phyloP scores from a whole-genome alignment of 2,329 filamentous ascomycete species.

The Moelleriella libera region DNA sequence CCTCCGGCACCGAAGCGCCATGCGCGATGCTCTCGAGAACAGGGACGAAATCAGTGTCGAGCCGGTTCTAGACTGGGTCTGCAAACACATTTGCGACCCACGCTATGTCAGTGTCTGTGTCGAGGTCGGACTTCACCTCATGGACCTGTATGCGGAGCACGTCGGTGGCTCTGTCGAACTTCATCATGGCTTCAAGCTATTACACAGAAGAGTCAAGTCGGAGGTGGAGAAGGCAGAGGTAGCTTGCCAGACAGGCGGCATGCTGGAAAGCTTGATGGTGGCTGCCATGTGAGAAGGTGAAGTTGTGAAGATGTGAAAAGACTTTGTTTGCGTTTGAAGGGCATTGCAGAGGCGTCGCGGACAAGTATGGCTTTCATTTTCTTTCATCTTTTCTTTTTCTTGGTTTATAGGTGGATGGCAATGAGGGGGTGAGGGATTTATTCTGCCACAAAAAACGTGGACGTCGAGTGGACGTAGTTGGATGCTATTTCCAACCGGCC shows the following conservation, averaged over 20 bases:
- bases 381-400: too few relatives aligned
- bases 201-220: conserved; percentile 56
- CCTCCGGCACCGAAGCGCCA: conserved; percentile 73
- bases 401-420: too few relatives aligned
- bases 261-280: conserved; percentile 59
- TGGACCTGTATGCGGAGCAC: conserved; percentile 80
- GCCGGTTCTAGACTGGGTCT: conserved; percentile 73
- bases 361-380: background rate
- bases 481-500: too few relatives aligned
- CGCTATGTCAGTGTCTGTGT: conserved; percentile 69
- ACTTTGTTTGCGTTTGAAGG: too few relatives aligned
- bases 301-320: too few relatives aligned
- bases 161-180: conserved; percentile 61
- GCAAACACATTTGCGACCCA: conserved; percentile 68
- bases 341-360: conserved; percentile 5
- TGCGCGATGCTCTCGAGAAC: conserved; percentile 65
- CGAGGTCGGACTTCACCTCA: conserved; percentile 66
- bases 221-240: conserved; percentile 76
- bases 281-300: background rate
- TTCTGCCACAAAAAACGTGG: too few relatives aligned
- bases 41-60: conserved; percentile 71
- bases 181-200: conserved; percentile 50
- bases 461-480: too few relatives aligned
- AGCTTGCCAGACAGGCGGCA: conserved; percentile 69
- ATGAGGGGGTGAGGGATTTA: too few relatives aligned